A percentile compares a stretch with the other conserved stretches of the same genome.
Evolutionary conservation across 768 basidiomycete genomes (phyloP).

Genomic region (Tylopilus rubrobrunneus): DNA sequence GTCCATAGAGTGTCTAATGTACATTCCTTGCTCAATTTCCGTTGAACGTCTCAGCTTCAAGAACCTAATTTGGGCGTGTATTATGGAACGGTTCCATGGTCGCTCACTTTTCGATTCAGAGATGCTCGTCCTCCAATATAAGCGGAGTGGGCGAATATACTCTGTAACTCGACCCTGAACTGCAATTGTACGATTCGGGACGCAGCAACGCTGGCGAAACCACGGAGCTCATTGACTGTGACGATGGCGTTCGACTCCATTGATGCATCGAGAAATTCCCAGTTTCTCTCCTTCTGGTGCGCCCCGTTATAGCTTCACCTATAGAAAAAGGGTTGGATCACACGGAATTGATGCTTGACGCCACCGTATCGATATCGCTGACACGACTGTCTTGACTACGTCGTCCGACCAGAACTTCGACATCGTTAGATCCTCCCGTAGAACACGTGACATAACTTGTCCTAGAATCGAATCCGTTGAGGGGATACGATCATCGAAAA

Average conservation of each 20-base stretch:
- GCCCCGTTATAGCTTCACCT: not conserved
- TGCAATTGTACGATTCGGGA: not conserved
- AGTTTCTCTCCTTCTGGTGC: not conserved
- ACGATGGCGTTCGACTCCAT: not conserved
- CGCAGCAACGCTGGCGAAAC: not conserved
- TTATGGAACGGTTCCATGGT: no score
- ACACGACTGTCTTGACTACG: not conserved
- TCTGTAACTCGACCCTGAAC: not conserved
- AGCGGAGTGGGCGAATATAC: not conserved
- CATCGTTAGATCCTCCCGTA: constrained; percentile 5
- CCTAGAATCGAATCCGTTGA: not conserved
- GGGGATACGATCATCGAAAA: not conserved
- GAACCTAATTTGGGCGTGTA: no score
- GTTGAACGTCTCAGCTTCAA: no score
- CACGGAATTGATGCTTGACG: constrained; percentile 1
- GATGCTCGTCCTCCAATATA: constrained; percentile 11
- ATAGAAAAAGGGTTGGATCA: not conserved
- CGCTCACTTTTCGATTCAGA: no score
- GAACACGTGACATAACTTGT: constrained; percentile 12
- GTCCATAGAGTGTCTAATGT: no score
- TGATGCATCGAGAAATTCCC: not conserved
- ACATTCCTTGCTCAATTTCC: no score
- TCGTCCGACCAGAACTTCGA: not conserved
- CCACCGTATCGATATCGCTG: not conserved
- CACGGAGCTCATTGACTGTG: not conserved